Evolutionary conservation across 2,329 filamentous ascomycete species (phyloP), one percentile per base, ranked within the genome.

Genomic region (Thermothelomyces thermophilus): DNA sequence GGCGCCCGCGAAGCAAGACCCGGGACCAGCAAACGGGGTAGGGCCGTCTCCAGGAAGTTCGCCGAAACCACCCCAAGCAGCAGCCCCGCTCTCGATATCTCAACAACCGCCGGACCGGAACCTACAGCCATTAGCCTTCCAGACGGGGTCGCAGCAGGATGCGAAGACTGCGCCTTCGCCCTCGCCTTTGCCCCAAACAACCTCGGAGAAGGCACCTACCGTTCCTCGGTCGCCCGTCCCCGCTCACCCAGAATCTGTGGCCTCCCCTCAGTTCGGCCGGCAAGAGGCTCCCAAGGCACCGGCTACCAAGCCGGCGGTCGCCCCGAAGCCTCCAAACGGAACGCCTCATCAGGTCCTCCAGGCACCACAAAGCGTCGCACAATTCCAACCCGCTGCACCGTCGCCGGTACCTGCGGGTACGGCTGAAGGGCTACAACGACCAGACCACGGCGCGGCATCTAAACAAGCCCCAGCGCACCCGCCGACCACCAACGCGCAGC

Each of bases 311-410:
- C 47, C 52, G 30, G 36, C 49, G 6, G 55, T 54, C 26, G 22
- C 47, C 9, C 41, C 55, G n/a, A 54, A 54, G 40, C 51, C 55
- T 13, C 40, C 52, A 8, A 52, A 47, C 37, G 53, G 50, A 8
- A 16, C 48, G n/a, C 47, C 63, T 10, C 64, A 64, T 10, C 64
- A 64, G 20, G 68, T 68, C 40, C 63, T 72, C 39, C 69, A 72
- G 52, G 66, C 66, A 51, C 70, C 70, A 2, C 68, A 69, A 44
- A 63, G 62, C 14, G 58, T 61, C 35, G 60, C 65, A 37, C 54
- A 61, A 9, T 66, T 66, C 45, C 54, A 59, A 13, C 51, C 60
- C 24, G 61, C 59, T 16, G 60, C 66, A 7, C 51, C 60, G 46
- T 58, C 64, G 20, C 53, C 51, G 28, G 56, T 60, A 20, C 56